phyloP scores from a whole-genome alignment of 495 filamentous ascomycete genomes.

The Bacidia gigantensis region DNA sequence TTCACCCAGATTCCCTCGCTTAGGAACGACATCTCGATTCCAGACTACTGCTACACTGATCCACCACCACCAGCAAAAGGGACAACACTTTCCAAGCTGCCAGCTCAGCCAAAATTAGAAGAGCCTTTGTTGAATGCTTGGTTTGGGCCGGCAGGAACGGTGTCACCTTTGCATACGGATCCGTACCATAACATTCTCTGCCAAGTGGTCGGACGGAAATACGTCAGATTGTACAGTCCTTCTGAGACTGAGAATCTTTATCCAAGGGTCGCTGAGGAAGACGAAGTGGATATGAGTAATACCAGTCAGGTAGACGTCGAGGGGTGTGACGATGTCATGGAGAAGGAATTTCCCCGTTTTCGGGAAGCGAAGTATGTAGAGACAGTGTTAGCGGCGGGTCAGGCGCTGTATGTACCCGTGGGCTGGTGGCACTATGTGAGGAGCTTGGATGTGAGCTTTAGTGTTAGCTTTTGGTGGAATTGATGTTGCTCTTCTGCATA shows the following conservation, averaged over 20 bases:
- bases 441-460: constrained; percentile 73
- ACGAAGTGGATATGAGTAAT: constrained; percentile 81
- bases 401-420: constrained; percentile 79
- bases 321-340: constrained; percentile 38
- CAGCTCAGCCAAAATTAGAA: constrained; percentile 21
- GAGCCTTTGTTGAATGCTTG: constrained; percentile 63
- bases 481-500: no score
- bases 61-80: constrained; percentile 39
- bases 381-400: constrained; percentile 63
- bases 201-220: constrained; percentile 85
- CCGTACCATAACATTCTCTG: constrained; percentile 86
- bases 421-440: constrained; percentile 99
- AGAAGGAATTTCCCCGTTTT: constrained; percentile 42
- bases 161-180: constrained; percentile 86
- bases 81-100: constrained; percentile 36
- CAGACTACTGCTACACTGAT: constrained; percentile 71
- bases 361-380: constrained; percentile 55
- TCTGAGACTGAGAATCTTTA: constrained; percentile 43
- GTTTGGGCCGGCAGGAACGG: constrained; percentile 79
- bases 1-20: constrained; percentile 71
- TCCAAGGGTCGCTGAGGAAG: constrained; percentile 52
- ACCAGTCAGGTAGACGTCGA: constrained; percentile 67
- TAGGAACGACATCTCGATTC: constrained; percentile 59
- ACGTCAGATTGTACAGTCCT: constrained; percentile 74
- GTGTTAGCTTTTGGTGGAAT: constrained; percentile 98